phyloP scores from a whole-genome alignment of 1,284 basidiomycete species.

The Filobasidium uniguttulatum region DNA sequence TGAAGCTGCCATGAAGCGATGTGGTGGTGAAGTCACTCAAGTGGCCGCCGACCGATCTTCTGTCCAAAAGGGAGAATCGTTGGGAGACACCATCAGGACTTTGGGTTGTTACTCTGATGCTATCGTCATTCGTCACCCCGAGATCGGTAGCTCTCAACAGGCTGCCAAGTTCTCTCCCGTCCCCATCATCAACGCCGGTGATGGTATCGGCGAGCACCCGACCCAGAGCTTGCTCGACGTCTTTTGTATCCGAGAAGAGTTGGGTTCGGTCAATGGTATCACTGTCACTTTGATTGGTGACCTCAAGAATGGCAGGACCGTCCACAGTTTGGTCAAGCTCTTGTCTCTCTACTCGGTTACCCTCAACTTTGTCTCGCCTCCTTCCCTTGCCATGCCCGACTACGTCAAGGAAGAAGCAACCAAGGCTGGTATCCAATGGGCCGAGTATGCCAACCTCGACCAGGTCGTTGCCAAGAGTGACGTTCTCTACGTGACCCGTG shows the following conservation, averaged over 20 bases:
- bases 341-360: slow-evolving; percentile 81
- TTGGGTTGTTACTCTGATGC: slow-evolving; percentile 93
- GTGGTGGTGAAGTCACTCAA: slow-evolving; percentile 85
- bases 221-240: slow-evolving; percentile 91
- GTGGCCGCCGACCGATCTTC: slow-evolving; percentile 72
- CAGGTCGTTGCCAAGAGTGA: slow-evolving; percentile 87
- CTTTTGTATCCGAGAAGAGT: slow-evolving; percentile 94
- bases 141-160: slow-evolving; percentile 74
- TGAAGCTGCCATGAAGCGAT: slow-evolving; percentile 96
- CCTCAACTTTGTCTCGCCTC: slow-evolving; percentile 90
- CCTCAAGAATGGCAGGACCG: slow-evolving; percentile 94
- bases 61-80: slow-evolving; percentile 83
- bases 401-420: slow-evolving; percentile 68
- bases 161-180: slow-evolving; percentile 92
- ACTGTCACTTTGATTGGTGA: slow-evolving; percentile 91
- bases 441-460: slow-evolving; percentile 60
- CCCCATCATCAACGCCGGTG: slow-evolving; percentile 91
- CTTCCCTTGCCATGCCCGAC: slow-evolving; percentile 81
- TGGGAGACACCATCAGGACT: slow-evolving; percentile 88
- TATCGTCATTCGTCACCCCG: slow-evolving; percentile 86
- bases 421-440: slow-evolving; percentile 65
- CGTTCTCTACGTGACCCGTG: slow-evolving; percentile 89
- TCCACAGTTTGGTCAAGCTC: slow-evolving; percentile 87
- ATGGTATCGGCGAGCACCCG: slow-evolving; percentile 94
- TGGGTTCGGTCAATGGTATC: slow-evolving; percentile 93